Evolutionary conservation across 352 stramenopile genomes (phyloP).

Genomic region (Phytophthora melonis): DNA sequence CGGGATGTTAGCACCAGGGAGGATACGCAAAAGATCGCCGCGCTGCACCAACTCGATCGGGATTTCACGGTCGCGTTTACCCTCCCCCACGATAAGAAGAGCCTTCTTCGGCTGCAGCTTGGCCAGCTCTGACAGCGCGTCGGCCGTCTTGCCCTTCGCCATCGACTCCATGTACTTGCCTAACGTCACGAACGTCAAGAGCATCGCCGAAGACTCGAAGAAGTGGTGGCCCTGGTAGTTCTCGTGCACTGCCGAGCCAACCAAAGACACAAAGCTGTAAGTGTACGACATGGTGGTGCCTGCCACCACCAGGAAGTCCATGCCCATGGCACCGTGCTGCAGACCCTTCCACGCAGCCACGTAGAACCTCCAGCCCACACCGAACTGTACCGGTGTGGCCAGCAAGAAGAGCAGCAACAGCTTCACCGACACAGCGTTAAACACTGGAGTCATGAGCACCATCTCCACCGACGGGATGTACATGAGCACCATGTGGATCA

Average conservation of each 20-base stretch:
- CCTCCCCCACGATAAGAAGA: slow-evolving; percentile 54
- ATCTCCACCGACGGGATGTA: slow-evolving; percentile 76
- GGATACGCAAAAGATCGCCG: slow-evolving; percentile 74
- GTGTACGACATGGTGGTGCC: slow-evolving; percentile 89
- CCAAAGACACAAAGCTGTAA: slow-evolving; percentile 85
- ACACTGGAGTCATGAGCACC: slow-evolving; percentile 77
- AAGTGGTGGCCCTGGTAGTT: slow-evolving; percentile 87
- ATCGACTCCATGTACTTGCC: slow-evolving; percentile 92
- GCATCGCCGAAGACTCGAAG: slow-evolving; percentile 89
- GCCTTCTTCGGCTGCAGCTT: slow-evolving; percentile 87
- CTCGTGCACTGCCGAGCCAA: slow-evolving; percentile 64
- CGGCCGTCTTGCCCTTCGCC: slow-evolving; percentile 86
- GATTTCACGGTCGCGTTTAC: slow-evolving; percentile 73
- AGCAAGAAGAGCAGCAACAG: slow-evolving; percentile 88
- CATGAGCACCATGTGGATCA: slow-evolving; percentile 90
- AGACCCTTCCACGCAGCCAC: slow-evolving; percentile 84
- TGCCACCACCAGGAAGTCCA: slow-evolving; percentile 89
- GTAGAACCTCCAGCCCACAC: slow-evolving; percentile 83
- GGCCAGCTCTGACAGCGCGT: slow-evolving; percentile 74
- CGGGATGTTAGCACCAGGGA: slow-evolving; percentile 80
- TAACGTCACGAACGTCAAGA: slow-evolving; percentile 88
- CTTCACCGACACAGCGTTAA: slow-evolving; percentile 84
- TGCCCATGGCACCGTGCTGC: slow-evolving; percentile 89
- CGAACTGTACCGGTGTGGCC: slow-evolving; percentile 87
- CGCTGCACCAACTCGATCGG: slow-evolving; percentile 88